Evolutionary conservation across 163 green algal species (phyloP), one percentile per base, ranked within the genome.

Genomic region (Trebouxia gelatinosa): DNA sequence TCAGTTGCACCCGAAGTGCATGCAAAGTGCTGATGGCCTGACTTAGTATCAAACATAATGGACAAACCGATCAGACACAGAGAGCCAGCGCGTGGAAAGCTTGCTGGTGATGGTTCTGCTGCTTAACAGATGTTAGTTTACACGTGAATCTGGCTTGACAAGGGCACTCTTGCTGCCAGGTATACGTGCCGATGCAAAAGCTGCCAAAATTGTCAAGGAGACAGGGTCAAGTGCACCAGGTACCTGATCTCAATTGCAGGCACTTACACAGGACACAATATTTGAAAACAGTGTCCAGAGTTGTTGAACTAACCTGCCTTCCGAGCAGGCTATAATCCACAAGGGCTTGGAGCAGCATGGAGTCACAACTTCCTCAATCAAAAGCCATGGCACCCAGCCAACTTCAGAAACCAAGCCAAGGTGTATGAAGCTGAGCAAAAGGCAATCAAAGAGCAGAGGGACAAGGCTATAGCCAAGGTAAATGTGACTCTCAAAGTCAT

Each of bases 361-460:
- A 74, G 50, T 48, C 70, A 77, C 34, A 75, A 77, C 46, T 77
- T 79, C 19, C 35, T 74, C 16, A 83, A 82, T 32, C 74, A 80
- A 46, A 91, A 94, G 77, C 90, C 90, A 31, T 94, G 90, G 90
- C 90, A 94, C 77, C 90, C 90, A 11, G 75, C 89, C 38, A 91
- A 86, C 34, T 93, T 89, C 77, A 74, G 83, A 26, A 91, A 92
- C 51, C 85, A 87, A 40, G 83, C 85, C 11, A 79, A 75, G 3
- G 87, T 90, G 32, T 94, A 79, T 64, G 88, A 92, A 50, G 85
- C 84, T 35, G 89, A 94, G 71, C 85, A 91, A 59, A 75, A 87
- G 21, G 66, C 87, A 5, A 81, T 88, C 2, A 70, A 82, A 29
- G 75, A 79, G 2, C 70, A 83, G 40, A 92, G 90, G 78, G 58